These are phyloP conservation scores for Physcomitrellopsis africana DNA, from an alignment of 225 moss, liverwort and hornwort genomes.

Conservation along the genomic window DNA sequence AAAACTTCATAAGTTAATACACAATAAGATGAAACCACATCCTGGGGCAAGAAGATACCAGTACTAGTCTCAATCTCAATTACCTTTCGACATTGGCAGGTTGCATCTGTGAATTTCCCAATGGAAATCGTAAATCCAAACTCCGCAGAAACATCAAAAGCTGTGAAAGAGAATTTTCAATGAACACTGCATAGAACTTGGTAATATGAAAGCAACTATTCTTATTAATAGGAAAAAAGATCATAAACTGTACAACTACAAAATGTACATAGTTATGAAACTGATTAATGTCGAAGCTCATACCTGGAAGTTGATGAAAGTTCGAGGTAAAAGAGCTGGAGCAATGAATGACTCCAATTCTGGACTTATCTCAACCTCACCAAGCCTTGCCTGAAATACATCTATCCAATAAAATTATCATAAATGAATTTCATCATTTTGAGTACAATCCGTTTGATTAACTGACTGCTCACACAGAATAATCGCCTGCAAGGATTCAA, in stretches of 20 bases:
- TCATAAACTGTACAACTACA: too few species aligned
- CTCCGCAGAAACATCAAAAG: conserved; percentile 81
- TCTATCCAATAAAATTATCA: conserved; percentile 21
- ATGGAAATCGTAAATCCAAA: conserved; percentile 72
- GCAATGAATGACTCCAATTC: conserved; percentile 70
- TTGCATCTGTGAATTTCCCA: conserved; percentile 43
- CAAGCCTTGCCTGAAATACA: conserved; percentile 69
- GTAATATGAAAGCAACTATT: too few species aligned
- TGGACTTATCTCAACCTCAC: conserved; percentile 76
- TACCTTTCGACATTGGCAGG: conserved; percentile 48
- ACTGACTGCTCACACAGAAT: background rate
- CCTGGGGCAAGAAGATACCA: background rate
- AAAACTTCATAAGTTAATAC: background rate
- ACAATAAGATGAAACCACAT: background rate
- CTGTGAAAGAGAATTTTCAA: conserved; percentile 41
- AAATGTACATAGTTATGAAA: too few species aligned
- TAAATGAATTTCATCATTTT: conserved; percentile 13
- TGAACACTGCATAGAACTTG: background rate
- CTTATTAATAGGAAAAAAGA: too few species aligned
- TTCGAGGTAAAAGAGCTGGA: conserved; percentile 45
- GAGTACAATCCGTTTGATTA: background rate
- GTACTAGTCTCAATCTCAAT: background rate
- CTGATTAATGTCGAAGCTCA: too few species aligned
- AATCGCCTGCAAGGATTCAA: conserved; percentile 7
- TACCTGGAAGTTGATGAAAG: too few species aligned